Conservation (phyloP, 2,329 filamentous ascomycete genomes). For the Colletotrichum truncatum region DNA sequence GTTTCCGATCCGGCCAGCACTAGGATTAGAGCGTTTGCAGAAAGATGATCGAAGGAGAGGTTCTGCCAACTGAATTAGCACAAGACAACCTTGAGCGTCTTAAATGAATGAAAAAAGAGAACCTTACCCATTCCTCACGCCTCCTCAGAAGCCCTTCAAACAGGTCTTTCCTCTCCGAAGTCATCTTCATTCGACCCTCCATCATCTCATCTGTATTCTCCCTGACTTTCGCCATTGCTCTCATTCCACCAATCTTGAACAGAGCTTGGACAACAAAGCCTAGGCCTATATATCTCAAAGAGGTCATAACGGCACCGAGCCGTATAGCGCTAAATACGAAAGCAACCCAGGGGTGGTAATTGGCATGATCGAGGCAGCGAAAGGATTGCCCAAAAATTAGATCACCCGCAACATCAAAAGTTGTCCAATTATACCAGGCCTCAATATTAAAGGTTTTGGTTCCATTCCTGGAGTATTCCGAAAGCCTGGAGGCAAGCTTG, state of each 20-base stretch:
- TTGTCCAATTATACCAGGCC: constrained; percentile 17
- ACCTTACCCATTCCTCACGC: constrained; percentile 25
- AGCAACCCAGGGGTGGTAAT: constrained; percentile 38
- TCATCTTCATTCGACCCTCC: constrained; percentile 1
- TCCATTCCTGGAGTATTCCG: not conserved
- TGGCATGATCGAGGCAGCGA: constrained; percentile 33
- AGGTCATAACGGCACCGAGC: not conserved
- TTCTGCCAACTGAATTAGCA: no score
- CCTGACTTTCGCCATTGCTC: not conserved
- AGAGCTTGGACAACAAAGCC: not conserved
- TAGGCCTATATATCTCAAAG: constrained; percentile 9
- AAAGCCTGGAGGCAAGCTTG: constrained; percentile 22
- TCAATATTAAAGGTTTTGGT: not conserved
- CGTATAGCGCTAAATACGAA: constrained; percentile 32
- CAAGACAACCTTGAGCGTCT: no score
- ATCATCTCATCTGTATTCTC: constrained; percentile 4
- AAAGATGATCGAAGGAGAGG: constrained; percentile 19
- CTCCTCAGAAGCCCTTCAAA: constrained; percentile 30
- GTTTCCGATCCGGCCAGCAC: constrained; percentile 54
- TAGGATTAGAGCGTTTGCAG: constrained; percentile 31
- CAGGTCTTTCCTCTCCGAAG: constrained; percentile 11
- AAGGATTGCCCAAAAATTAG: constrained; percentile 41
- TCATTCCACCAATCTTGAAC: constrained; percentile 8
- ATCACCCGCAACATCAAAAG: constrained; percentile 34
- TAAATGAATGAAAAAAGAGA: no score